Evolutionary conservation across 2,329 filamentous ascomycete species (phyloP), one percentile per base, ranked within the genome.

Genomic region (Hawksworthiomyces lignivorus): DNA sequence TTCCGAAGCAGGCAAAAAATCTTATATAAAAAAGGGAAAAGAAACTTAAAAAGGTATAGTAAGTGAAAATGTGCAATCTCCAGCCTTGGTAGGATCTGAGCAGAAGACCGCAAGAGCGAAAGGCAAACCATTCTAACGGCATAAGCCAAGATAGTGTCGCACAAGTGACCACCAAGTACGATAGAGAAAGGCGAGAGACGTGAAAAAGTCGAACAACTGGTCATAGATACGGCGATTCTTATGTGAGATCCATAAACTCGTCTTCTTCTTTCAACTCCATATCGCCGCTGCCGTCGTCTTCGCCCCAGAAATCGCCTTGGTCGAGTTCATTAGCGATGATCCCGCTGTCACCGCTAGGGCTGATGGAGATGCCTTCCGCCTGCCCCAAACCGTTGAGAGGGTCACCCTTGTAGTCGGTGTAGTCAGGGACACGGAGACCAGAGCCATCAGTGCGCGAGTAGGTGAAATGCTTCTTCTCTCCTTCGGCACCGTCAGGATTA

Each of bases 351-450:
- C 61, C 65, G 20, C 64, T 67, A 5, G 47, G 29, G 20, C 39
- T 45, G 3, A 36, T 57, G 52, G 48, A 44, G 54, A 51, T 63
- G 50, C 67, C 61, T 34, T 52, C 61, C 41, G 57, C 56, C 40
- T 57, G 56, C 34, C 59, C 56, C 35, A 61, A 64, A 40, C 72
- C 70, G 46, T 75, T 72, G 19, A 90, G 56, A 8, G 84, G 69
- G 35, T 95, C 87, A 32, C 92, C 92, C 46, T 87, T 83, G 54
- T 90, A 80, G 61, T 95, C 92, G 35, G 92, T 98, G 62, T 92
- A 88, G 51, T 89, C 85, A 15, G 92, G 92, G 8, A 98, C 92
- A 21, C 90, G 80, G 24, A 97, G 76, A 12, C 90, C 89, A 40
- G 81, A 87, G 27, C 90, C 90, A 21, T 84, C 77, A 14, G 78